Evolutionary conservation across 164 flowering plant genomes (phyloP).

Genomic region (Akebia trifoliata): DNA sequence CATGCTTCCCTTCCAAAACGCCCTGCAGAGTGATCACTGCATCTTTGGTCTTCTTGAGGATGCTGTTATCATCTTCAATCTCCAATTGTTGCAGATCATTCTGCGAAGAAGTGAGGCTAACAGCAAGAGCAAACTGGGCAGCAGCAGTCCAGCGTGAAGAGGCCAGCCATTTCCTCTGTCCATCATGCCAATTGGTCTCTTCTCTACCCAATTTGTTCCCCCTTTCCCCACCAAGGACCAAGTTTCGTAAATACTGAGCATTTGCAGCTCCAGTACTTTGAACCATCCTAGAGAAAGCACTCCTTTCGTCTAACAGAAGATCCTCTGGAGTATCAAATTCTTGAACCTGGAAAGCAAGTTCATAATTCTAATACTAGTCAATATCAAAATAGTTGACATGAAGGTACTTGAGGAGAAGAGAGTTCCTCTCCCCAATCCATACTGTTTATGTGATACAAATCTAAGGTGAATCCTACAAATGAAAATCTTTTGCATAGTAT

Average conservation of each 20-base stretch:
- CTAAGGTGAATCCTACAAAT: background rate
- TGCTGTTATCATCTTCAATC: conserved; percentile 59
- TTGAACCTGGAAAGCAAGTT: conserved; percentile 47
- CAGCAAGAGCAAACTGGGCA: conserved; percentile 84
- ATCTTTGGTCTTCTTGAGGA: conserved; percentile 77
- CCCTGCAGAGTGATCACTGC: conserved; percentile 77
- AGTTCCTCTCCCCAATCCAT: background rate
- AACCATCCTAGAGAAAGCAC: conserved; percentile 96
- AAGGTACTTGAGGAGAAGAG: background rate
- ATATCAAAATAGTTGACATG: no score
- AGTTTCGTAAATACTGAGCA: conserved; percentile 84
- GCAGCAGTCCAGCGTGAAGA: conserved; percentile 98
- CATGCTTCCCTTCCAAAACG: conserved; percentile 89
- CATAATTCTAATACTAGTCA: background rate
- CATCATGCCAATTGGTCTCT: conserved; percentile 41
- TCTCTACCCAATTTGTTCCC: conserved; percentile 36
- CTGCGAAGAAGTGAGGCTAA: conserved; percentile 82
- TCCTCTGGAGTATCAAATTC: conserved; percentile 82
- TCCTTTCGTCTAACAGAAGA: conserved; percentile 58
- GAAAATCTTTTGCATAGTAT: background rate
- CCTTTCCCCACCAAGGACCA: conserved; percentile 55
- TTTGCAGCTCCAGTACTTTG: conserved; percentile 96
- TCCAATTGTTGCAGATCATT: conserved; percentile 76
- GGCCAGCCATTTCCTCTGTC: conserved; percentile 78
- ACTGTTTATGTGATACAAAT: background rate